These are phyloP conservation scores for Tolypocladium amazonense DNA, from an alignment of 2,329 filamentous ascomycete genomes.

Conservation along the genomic window DNA sequence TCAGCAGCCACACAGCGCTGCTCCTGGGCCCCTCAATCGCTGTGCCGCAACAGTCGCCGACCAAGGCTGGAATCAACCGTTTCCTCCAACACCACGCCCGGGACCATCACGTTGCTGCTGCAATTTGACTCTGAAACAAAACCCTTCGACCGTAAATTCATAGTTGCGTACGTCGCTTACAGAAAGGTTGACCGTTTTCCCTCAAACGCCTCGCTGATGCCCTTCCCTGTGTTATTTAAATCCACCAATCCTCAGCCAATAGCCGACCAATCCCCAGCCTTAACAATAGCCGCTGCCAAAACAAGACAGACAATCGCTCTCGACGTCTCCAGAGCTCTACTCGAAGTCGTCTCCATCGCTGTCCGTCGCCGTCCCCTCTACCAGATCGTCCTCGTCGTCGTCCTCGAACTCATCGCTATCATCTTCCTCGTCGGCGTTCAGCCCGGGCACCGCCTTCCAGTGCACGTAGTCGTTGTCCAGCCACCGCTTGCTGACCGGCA, in stretches of 20 bases:
- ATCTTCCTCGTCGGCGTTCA: conserved; percentile 47
- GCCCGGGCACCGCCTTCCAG: conserved; percentile 65
- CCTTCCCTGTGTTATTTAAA: conserved; percentile 1
- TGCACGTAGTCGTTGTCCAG: conserved; percentile 72
- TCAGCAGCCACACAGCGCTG: no score
- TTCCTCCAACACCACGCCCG: neutral
- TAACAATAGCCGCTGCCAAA: no score
- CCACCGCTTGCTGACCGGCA: conserved; percentile 82
- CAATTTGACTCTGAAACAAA: neutral
- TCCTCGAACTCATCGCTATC: conserved; percentile 44
- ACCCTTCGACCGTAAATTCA: neutral
- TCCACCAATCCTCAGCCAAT: neutral
- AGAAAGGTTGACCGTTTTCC: neutral
- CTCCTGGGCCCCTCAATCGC: no score
- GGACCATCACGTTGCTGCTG: neutral
- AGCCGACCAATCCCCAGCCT: neutral
- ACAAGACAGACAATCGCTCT: neutral
- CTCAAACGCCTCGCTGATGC: conserved; percentile 5
- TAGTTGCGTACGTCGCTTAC: neutral
- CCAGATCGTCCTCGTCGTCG: conserved; percentile 31
- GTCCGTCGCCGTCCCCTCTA: conserved; percentile 41
- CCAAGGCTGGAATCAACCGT: no score
- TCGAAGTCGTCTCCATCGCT: conserved; percentile 32
- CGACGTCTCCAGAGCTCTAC: conserved; percentile 8
- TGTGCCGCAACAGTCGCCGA: no score